These are phyloP conservation scores for Geosmithia flava DNA, from an alignment of 2,329 filamentous ascomycete species.

Conservation along the genomic window DNA sequence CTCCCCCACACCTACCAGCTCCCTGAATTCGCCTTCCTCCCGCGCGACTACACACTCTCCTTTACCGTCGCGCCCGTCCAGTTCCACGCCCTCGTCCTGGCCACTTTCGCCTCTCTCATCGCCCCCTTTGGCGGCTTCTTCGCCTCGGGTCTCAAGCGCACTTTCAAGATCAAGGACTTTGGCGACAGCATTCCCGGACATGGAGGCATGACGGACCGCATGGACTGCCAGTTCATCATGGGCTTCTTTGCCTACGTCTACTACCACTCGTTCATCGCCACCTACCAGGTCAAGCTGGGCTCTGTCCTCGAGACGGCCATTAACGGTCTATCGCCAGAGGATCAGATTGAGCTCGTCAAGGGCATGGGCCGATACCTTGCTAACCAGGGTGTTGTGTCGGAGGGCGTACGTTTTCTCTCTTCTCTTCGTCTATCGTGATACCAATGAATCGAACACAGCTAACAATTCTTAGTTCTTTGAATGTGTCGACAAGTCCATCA, in stretches of 20 bases:
- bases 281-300: constrained; percentile 75
- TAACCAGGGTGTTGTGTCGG: constrained; percentile 42
- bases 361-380: constrained; percentile 50
- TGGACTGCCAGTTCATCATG: constrained; percentile 99
- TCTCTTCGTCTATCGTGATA: constrained; percentile 6
- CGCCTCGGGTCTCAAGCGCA: constrained; percentile 91
- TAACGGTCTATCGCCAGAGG: constrained; percentile 72
- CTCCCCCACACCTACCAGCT: constrained; percentile 62
- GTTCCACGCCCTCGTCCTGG: constrained; percentile 80
- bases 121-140: constrained; percentile 98
- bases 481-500: constrained; percentile 8
- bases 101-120: constrained; percentile 90
- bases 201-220: constrained; percentile 94
- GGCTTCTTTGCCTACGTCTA: constrained; percentile 98
- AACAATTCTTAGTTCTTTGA: constrained; percentile 6
- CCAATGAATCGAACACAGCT: not conserved
- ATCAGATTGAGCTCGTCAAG: constrained; percentile 74
- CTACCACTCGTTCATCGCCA: constrained; percentile 92
- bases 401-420: constrained; percentile 13
- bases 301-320: constrained; percentile 85
- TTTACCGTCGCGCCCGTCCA: constrained; percentile 80
- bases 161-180: constrained; percentile 99
- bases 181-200: constrained; percentile 96
- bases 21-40: constrained; percentile 56
- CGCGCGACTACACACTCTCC: constrained; percentile 45